Evolutionary conservation across 768 basidiomycete species (phyloP), one percentile per base, ranked within the genome.

Genomic region (Peribolospora kevripleyi): DNA sequence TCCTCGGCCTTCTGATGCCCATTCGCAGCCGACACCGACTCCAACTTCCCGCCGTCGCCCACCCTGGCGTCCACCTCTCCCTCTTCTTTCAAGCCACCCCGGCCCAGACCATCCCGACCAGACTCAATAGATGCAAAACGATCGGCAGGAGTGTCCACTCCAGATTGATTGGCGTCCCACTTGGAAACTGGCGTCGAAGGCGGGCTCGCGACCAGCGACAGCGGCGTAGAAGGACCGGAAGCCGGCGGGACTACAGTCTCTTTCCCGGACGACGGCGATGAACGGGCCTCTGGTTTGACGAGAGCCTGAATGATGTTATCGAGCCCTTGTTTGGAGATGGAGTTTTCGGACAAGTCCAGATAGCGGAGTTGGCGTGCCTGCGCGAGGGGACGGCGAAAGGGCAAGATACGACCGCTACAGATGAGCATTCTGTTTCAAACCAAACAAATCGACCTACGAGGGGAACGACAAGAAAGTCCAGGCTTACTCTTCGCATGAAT

Each of bases 311-410:
- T 78, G 48, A 97, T 74, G 59, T 79, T 82, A 51, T 95, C 90
- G 11, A 86, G 72, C 0, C 82, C 73, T 65, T 79, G 81, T 66
- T 83, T 85, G 65, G 95, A 91, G 57, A 93, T 67, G 2, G 70
- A 65, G 58, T 82, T 93, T 57, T 85, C 83, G 3, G 86, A 88
- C 37, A 98, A 68, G 65, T 98, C 90, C 42, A 95, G 74, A 68
- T 87, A 93, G 57, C 83, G 79, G 7, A 95, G 68, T 53, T 68
- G 74, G 60, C 75, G 76, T 9, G 86, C 79, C 82, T 90, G 52
- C 4, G 1, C 25, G 25, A 25, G 39, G 13, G 42, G 48, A 52
- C n/a, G 25, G 14, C 9, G 6, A 38, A 14, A 25, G 49, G 39
- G 0, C 38, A 45, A 7, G 3, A 36, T 4, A 39, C 7, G 13